phyloP scores from a whole-genome alignment of 202 grass and related monocot genomes.

The Zizania palustris region DNA sequence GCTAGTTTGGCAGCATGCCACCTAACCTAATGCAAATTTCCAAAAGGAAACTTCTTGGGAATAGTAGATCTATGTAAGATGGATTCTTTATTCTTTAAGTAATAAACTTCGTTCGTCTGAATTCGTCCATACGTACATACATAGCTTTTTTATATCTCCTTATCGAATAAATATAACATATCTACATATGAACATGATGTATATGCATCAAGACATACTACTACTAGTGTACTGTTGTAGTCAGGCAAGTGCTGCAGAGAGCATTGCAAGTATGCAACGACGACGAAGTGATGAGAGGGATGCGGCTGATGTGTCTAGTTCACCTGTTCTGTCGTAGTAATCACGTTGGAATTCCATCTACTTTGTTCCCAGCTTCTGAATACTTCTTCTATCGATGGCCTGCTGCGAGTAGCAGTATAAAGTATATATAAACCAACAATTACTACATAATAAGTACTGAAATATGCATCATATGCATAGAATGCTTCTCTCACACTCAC shows the following conservation, averaged over 20 bases:
- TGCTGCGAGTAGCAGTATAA: slow-evolving; percentile 35
- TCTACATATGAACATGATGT: background rate
- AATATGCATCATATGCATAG: background rate
- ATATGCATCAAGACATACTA: background rate
- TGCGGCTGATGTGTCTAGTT: background rate
- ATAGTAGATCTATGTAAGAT: background rate
- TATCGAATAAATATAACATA: background rate
- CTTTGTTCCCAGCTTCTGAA: slow-evolving; percentile 50
- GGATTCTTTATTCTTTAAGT: slow-evolving; percentile 11
- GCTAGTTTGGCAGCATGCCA: slow-evolving; percentile 40
- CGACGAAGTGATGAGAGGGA: background rate
- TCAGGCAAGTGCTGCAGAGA: background rate
- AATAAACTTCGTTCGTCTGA: slow-evolving; percentile 18
- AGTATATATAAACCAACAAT: background rate
- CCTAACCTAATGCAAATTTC: slow-evolving; percentile 45
- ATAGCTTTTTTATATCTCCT: background rate
- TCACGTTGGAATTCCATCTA: slow-evolving; percentile 26
- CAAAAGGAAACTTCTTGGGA: slow-evolving; percentile 33
- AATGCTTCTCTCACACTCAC: slow-evolving; percentile 48
- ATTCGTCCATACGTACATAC: background rate
- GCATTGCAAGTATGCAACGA: background rate
- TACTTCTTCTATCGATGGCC: slow-evolving; percentile 36
- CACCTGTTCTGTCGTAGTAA: slow-evolving; percentile 44
- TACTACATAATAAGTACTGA: background rate
- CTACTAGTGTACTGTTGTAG: too few species aligned